Conservation (phyloP, 2,329 filamentous ascomycete species). For the Colletotrichum sp. region DNA sequence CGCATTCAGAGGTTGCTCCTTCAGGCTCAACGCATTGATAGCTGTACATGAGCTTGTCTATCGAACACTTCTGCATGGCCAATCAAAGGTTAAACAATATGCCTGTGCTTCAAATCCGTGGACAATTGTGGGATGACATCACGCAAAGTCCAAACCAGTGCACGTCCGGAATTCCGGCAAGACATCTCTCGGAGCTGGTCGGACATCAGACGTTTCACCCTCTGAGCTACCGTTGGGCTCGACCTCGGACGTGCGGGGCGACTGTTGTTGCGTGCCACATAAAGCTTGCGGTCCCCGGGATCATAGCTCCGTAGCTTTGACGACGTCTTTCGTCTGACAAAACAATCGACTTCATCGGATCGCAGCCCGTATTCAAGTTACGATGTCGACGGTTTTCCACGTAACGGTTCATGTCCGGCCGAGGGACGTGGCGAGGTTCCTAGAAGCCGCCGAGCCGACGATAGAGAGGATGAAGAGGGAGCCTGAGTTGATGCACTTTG, state of each 20-base stretch:
- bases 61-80: not conserved
- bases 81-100: not conserved
- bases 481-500: constrained; percentile 11
- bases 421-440: constrained; percentile 4
- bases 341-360: not conserved
- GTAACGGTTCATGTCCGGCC: constrained; percentile 14
- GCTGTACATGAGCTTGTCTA: not conserved
- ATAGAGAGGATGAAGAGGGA: constrained; percentile 15
- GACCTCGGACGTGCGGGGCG: constrained; percentile 4
- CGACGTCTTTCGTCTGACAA: not conserved
- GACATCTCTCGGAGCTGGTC: not conserved
- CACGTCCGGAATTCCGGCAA: not conserved
- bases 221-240: not conserved
- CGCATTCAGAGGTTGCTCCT: not conserved
- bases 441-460: constrained; percentile 1
- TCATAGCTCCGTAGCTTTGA: not conserved
- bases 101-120: not conserved
- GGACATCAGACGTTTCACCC: constrained; percentile 17
- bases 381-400: constrained; percentile 15
- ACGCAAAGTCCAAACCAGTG: not conserved
- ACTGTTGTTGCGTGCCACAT: not conserved
- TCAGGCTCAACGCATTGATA: not conserved
- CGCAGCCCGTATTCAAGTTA: not conserved
- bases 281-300: not conserved
- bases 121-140: not conserved